These are phyloP conservation scores for Pseudogymnoascus sp. DNA, from an alignment of 2,329 filamentous ascomycete species.

Conservation along the genomic window DNA sequence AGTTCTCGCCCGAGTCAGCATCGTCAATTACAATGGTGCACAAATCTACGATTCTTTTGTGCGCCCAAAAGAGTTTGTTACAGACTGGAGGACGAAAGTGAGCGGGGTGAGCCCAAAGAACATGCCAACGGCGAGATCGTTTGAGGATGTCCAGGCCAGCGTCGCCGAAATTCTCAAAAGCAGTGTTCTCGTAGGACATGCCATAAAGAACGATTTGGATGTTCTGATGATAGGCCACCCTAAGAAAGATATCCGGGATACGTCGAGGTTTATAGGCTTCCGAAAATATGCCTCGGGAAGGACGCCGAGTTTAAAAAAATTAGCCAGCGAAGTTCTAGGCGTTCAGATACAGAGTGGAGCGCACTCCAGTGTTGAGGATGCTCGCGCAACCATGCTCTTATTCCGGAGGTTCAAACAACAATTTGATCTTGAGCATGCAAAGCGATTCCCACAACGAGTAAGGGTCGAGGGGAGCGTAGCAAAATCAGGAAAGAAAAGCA, in stretches of 20 bases:
- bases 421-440: conserved; percentile 74
- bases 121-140: conserved; percentile 59
- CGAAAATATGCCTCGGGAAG: conserved; percentile 57
- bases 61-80: conserved; percentile 64
- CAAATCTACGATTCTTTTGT: conserved; percentile 95
- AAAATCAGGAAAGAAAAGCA: conserved; percentile 29
- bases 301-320: conserved; percentile 55
- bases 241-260: conserved; percentile 71
- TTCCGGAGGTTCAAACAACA: conserved; percentile 74
- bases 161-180: conserved; percentile 61
- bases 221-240: conserved; percentile 74
- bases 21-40: conserved; percentile 88
- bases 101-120: conserved; percentile 71
- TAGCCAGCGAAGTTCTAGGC: conserved; percentile 48
- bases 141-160: conserved; percentile 67
- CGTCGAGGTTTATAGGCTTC: conserved; percentile 67
- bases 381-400: conserved; percentile 79
- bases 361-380: conserved; percentile 68
- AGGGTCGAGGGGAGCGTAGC: neutral
- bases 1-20: conserved; percentile 73
- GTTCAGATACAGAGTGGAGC: conserved; percentile 55
- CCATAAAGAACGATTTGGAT: conserved; percentile 66
- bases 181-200: conserved; percentile 73
- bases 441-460: conserved; percentile 46
- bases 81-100: conserved; percentile 81